Base-by-base conservation (phyloP, 1,139 yeast species). In the Taiozyma sp. region DNA sequence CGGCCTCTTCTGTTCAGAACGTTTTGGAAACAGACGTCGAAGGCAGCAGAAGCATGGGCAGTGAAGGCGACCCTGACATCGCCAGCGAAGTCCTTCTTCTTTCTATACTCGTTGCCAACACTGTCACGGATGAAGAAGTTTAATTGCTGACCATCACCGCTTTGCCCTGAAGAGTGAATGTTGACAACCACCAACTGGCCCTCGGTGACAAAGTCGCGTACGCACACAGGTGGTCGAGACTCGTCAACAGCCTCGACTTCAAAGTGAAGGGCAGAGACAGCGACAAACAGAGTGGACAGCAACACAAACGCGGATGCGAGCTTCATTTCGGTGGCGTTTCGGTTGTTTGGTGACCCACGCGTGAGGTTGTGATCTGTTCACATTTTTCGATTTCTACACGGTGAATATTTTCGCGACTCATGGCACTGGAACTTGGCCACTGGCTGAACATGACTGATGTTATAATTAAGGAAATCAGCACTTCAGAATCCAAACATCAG, bases 1-100 rank as follows among this genome's bases (percentile, higher is more conserved):
- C 71, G 70, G 8, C 72, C 72, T 49, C 68, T 70, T 50, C 57
- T 56, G 36, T 71, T 68, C 53, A 80, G 77, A 50, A 73, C 69
- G 69, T 93, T 93, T 57, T 84, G 87, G 71, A 93, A 88, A 70
- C 99, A 93, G 49, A 93, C 82, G 68, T 93, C 98, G 67, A 93
- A 83, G 2, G 96, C 89, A 42, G 95, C 87, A 57, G 87, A 83
- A 46, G 84, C 78, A 64, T 85, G 89, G 34, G 96, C 84, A 48
- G 95, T 89, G 73, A 93, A 92, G 3, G 95, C 92, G 54, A 88
- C 80, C 62, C 81, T 80, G 49, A 79, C 75, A 13, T 75, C 75
- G 40, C 92, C 96, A 23, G 81, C 83, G 58, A 82, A 70, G 63
- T 84, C 84, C 59, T 80, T 79, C 71, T 80, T 83, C 57, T 75